Percentiles rank a stretch among this genome's conserved stretches.
These are phyloP conservation scores for Phytophthora uliginosa DNA, from an alignment of 352 stramenopile species.

Conservation along the genomic window DNA sequence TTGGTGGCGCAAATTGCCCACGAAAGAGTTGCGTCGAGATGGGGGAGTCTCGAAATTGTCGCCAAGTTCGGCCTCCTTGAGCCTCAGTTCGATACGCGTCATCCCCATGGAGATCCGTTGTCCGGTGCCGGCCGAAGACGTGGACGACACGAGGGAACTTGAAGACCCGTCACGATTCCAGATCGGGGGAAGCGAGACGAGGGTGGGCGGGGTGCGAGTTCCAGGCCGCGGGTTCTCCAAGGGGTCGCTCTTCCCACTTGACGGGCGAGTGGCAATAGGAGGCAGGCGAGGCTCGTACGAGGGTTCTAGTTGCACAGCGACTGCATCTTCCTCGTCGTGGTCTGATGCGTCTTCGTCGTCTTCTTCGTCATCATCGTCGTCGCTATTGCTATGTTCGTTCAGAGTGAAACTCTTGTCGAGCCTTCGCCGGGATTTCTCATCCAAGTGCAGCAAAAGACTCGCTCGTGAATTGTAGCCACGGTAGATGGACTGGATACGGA, in stretches of 20 bases:
- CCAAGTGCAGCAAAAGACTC: conserved; percentile 51
- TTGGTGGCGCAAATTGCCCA: conserved; percentile 23
- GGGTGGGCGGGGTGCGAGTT: conserved; percentile 13
- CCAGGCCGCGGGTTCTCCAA: background rate
- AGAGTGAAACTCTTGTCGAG: conserved; percentile 19
- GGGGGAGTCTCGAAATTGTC: conserved; percentile 50
- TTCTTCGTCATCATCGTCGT: conserved; percentile 16
- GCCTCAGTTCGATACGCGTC: conserved; percentile 60
- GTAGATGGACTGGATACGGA: conserved; percentile 78
- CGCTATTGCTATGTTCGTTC: conserved; percentile 21
- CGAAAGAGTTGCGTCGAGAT: conserved; percentile 34
- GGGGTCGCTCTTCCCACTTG: conserved; percentile 21
- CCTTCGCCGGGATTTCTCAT: conserved; percentile 35
- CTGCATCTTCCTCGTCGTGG: background rate
- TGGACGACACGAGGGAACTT: conserved; percentile 21
- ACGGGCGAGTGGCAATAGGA: conserved; percentile 20
- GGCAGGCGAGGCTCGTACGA: conserved; percentile 19
- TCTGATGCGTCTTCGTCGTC: conserved; percentile 10
- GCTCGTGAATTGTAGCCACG: conserved; percentile 68
- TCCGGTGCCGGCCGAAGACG: conserved; percentile 20
- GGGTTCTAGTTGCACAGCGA: background rate
- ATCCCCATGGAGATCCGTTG: conserved; percentile 38
- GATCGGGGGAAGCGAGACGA: conserved; percentile 36
- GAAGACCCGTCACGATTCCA: conserved; percentile 28
- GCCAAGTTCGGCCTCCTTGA: conserved; percentile 66